Percentiles rank a stretch among this genome's conserved stretches.
Evolutionary conservation across 768 basidiomycete species (phyloP).

Genomic region (Hypholoma fasciculare): DNA sequence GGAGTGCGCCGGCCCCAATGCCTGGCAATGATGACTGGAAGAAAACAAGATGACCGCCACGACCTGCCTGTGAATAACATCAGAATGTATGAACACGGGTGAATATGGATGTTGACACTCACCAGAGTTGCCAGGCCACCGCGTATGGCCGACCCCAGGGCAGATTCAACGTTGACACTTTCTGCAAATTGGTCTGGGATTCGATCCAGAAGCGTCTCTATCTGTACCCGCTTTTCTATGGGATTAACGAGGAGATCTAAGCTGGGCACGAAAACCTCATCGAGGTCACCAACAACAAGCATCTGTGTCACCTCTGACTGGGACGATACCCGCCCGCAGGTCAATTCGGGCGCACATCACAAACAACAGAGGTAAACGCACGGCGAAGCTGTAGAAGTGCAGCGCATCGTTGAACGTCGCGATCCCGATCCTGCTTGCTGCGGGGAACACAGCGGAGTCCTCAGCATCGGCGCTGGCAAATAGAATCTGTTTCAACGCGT

Average conservation of each 20-base stretch:
- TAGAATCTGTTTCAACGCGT: conserved; percentile 57
- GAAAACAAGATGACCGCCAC: conserved; percentile 75
- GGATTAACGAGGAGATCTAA: conserved; percentile 79
- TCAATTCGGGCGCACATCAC: conserved; percentile 12
- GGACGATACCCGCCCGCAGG: conserved; percentile 24
- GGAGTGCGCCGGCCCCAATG: conserved; percentile 71
- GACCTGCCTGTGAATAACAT: conserved; percentile 43
- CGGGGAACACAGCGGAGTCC: conserved; percentile 26
- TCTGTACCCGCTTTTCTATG: conserved; percentile 62
- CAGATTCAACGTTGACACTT: conserved; percentile 51
- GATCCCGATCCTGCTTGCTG: conserved; percentile 69
- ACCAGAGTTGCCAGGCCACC: conserved; percentile 74
- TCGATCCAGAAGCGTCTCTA: conserved; percentile 66
- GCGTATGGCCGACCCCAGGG: conserved; percentile 76
- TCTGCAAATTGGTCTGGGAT: conserved; percentile 64
- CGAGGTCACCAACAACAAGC: conserved; percentile 84
- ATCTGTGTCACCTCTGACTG: conserved; percentile 60
- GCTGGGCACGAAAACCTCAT: conserved; percentile 90
- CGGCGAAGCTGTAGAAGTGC: conserved; percentile 89
- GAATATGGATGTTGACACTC: conserved; percentile 24
- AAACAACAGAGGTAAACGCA: conserved; percentile 37
- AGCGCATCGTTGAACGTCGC: conserved; percentile 79
- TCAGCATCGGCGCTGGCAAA: conserved; percentile 45
- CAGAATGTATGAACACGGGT: background rate
- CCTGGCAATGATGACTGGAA: conserved; percentile 74